These are phyloP conservation scores for Viola pubescens DNA, from an alignment of 441 rosid genomes.

Conservation along the genomic window DNA sequence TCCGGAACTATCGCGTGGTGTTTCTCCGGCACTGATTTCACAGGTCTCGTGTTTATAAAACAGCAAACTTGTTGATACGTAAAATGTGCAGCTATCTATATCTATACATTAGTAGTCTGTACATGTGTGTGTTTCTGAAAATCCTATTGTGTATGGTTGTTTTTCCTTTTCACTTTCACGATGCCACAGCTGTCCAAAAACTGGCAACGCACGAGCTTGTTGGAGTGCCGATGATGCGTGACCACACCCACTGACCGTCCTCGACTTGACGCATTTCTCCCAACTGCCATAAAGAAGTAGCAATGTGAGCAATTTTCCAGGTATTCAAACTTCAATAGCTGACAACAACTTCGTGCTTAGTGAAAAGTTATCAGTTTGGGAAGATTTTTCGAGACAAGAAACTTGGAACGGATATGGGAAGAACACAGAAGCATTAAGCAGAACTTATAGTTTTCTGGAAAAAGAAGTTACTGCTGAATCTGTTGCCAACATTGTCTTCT, in stretches of 20 bases:
- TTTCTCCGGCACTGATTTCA: no score
- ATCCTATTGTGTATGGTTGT: not conserved
- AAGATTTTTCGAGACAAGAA: not conserved
- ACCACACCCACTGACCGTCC: slow-evolving; percentile 47
- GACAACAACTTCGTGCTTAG: not conserved
- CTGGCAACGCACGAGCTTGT: slow-evolving; percentile 39
- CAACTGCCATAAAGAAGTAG: slow-evolving; percentile 30
- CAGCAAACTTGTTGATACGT: no score
- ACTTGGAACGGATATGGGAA: not conserved
- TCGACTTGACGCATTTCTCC: slow-evolving; percentile 42
- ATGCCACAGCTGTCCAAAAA: slow-evolving; percentile 57
- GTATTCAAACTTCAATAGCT: not conserved
- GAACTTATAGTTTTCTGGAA: not conserved
- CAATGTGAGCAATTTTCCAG: slow-evolving; percentile 8
- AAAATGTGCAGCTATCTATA: not conserved
- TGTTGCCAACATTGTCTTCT: not conserved
- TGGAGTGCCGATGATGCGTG: slow-evolving; percentile 48
- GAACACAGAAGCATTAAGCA: not conserved
- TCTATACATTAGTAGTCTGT: slow-evolving; percentile 2
- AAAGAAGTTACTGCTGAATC: not conserved
- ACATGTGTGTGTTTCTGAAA: slow-evolving; percentile 6
- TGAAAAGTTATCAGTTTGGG: not conserved
- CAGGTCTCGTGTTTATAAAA: no score
- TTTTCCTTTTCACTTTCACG: slow-evolving; percentile 20
- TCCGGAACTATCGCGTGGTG: no score